phyloP scores from a whole-genome alignment of 2,329 filamentous ascomycete species.

The Phialophora macrospora region DNA sequence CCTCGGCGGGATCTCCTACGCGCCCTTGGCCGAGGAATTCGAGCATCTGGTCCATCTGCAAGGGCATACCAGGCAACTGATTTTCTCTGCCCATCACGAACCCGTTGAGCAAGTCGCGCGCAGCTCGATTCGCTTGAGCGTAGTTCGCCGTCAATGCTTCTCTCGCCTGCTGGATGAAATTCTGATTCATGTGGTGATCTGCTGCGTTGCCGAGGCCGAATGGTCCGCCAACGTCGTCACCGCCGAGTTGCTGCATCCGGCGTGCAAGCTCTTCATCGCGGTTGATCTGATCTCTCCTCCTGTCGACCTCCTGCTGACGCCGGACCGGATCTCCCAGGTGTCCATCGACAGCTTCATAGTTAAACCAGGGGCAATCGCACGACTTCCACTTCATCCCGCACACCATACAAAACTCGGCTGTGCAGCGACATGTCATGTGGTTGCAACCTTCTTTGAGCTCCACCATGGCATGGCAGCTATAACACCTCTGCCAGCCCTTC shows the following conservation, averaged over 20 bases:
- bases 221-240: constrained; percentile 24
- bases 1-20: constrained; percentile 24
- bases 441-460: constrained; percentile 83
- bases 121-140: constrained; percentile 43
- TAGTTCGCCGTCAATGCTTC: constrained; percentile 44
- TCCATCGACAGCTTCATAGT: constrained; percentile 61
- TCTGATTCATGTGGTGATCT: constrained; percentile 63
- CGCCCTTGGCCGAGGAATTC: constrained; percentile 18
- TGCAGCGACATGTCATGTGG: constrained; percentile 86
- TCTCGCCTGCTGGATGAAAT: constrained; percentile 54
- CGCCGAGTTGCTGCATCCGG: constrained; percentile 54
- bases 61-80: constrained; percentile 29
- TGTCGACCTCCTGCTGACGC: constrained; percentile 56
- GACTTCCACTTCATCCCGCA: constrained; percentile 82
- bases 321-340: constrained; percentile 51
- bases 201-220: constrained; percentile 32
- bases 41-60: constrained; percentile 30
- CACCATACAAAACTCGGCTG: constrained; percentile 84
- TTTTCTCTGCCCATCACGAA: constrained; percentile 37
- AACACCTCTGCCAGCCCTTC: constrained; percentile 78
- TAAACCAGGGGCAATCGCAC: constrained; percentile 83
- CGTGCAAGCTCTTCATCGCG: constrained; percentile 59
- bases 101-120: constrained; percentile 40
- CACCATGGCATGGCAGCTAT: constrained; percentile 75
- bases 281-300: constrained; percentile 55